Base-by-base conservation (phyloP, 495 filamentous ascomycete genomes). In the Neurospora sublineolata region DNA sequence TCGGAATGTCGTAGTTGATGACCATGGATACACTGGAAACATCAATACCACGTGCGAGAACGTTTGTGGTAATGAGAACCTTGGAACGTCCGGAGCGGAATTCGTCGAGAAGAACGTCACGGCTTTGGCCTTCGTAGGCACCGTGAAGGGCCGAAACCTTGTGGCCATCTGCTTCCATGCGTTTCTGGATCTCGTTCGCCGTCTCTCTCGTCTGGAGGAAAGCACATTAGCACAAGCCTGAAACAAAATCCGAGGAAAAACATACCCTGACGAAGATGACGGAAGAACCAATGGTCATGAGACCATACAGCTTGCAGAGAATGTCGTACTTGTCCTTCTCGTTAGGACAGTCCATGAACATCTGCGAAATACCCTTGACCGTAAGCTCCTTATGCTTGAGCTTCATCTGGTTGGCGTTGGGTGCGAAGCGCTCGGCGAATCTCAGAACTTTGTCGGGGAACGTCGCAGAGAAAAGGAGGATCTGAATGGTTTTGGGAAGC, bases 11-110 rank as follows among this genome's bases (percentile, higher is more conserved):
- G 81, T 98, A 99, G 83, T 99, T 99, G 82, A 99, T 90, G 40
- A 99, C 96, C 86, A 99, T 92, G 20, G 93, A 96, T 3, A 98
- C 96, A 23, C 94, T 94, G 38, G 93, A 93, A 12, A 99, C 94
- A 82, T 99, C 96, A 73, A 99, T 97, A 76, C 96, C 96, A 77
- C 96, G 93, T 7, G 96, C 92, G 68, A 99, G 88, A 42, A 99
- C 94, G 78, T 99, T 98, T 75, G 96, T 99, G 0, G 96, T 94
- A 77, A 98, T 97, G 71, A 99, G 89, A n/a, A 99, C 95, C 84
- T 98, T 99, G 69, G 93, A 91, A 36, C 88, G 84, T 68, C 94
- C 94, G 27, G 79, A 85, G 72, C 95, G 91, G 89, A 98, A 99
- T 14, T 90, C 82, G 76, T 97, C 92, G 72, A 99, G 91, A 73